phyloP scores from a whole-genome alignment of 306 rosid genomes.

The Mimosa pudica region DNA sequence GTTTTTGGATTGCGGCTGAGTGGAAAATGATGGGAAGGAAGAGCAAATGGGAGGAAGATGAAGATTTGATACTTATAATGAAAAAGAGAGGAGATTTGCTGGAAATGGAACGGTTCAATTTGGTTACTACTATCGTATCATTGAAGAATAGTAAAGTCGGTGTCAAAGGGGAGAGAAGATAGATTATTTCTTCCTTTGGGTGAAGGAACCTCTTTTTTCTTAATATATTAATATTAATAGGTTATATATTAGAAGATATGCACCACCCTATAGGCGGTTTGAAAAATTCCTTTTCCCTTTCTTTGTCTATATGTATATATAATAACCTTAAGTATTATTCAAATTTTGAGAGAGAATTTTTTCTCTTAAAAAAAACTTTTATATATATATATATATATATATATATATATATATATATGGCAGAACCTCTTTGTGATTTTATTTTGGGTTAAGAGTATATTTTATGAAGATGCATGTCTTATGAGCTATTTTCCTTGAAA shows the following conservation, averaged over 20 bases:
- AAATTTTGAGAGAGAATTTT: background rate
- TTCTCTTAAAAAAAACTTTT: no score
- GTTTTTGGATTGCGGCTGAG: background rate
- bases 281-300: slow-evolving; percentile 26
- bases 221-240: background rate
- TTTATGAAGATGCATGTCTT: no score
- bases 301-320: background rate
- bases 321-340: background rate
- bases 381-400: no score
- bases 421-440: no score
- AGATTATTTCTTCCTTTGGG: background rate
- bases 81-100: background rate
- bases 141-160: slow-evolving; percentile 29
- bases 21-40: background rate
- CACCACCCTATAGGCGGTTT: slow-evolving; percentile 9
- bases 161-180: slow-evolving; percentile 20
- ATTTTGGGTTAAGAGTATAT: no score
- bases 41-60: background rate
- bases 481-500: no score
- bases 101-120: slow-evolving; percentile 23
- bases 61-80: background rate
- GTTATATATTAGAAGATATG: background rate
- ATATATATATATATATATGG: no score
- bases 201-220: slow-evolving; percentile 8
- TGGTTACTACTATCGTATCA: slow-evolving; percentile 4